Percentiles rank a stretch among this genome's conserved stretches.
Evolutionary conservation across 2,329 filamentous ascomycete species (phyloP).

Genomic region (Aspergillus versicolor): DNA sequence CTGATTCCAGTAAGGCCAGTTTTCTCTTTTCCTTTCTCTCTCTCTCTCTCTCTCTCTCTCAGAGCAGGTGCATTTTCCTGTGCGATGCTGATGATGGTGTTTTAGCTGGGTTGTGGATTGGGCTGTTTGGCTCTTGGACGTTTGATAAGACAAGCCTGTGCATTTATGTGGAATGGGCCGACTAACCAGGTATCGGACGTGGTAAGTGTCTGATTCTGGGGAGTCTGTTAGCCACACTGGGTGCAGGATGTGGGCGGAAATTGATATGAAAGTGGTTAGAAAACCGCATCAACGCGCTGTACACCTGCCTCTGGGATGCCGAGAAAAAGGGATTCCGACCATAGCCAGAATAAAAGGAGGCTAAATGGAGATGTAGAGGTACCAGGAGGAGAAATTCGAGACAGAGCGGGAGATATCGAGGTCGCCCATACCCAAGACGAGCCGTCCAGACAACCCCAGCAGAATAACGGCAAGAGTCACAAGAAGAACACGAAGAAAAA

Average conservation of each 20-base stretch:
- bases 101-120: background rate
- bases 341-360: background rate
- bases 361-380: background rate
- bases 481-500: background rate
- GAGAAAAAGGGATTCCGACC: background rate
- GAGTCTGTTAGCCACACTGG: background rate
- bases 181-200: background rate
- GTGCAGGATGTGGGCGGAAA: background rate
- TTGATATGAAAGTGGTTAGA: background rate
- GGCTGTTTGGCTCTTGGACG: background rate
- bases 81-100: background rate
- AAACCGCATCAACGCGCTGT: background rate
- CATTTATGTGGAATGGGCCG: background rate
- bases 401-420: background rate
- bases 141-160: background rate
- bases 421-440: background rate
- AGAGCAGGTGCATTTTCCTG: background rate
- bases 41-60: too few species aligned
- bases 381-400: background rate
- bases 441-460: background rate
- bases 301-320: background rate
- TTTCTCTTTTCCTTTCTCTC: background rate
- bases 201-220: background rate
- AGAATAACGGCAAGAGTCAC: background rate
- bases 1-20: background rate